Evolutionary conservation across 352 stramenopile species (phyloP), one percentile per base, ranked within the genome.

Genomic region (Pythium rishiriense): DNA sequence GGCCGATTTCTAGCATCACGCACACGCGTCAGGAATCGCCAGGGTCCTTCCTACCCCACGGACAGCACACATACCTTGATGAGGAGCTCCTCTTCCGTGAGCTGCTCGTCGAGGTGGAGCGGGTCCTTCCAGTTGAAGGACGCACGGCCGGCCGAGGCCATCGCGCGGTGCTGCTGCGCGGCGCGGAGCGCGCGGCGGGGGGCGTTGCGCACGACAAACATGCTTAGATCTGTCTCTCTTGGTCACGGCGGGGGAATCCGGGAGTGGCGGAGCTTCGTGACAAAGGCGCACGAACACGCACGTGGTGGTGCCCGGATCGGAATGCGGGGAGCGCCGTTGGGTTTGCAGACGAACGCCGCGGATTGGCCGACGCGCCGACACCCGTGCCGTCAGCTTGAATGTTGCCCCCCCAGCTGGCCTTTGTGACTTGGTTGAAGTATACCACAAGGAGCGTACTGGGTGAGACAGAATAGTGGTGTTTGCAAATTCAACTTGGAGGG

Each of bases 31-130:
- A 43, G 35, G 7, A 42, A 42, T 35, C 31, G 5, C 31, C 31
- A 35, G 10, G 31, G 10, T 10, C 31, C 31, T 41, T 41, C 35
- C 14, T 41, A 9, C 12, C 35, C n/a, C n/a, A n/a, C n/a, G n/a
- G n/a, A n/a, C n/a, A n/a, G n/a, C 6, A 41, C 17, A 52, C 75
- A 28, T 52, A 94, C 85, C 75, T 93, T 81, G 60, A 98, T 97
- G 74, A 97, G 90, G 54, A 76, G 68, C 72, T 98, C 92, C 50
- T 98, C 92, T 60, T 97, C 90, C 50, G 85, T 96, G 49, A 97
- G 75, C 64, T 95, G 87, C 28, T 61, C 46, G 24, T 91, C 73
- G 35, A 97, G 68, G 57, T 82, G 50, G 49, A 97, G 70, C 29
- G 89, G 88, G 51, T 97, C 89, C 54, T 88, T 78, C 84, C 84